These are phyloP conservation scores for Leccinellum rugosiceps DNA, from an alignment of 768 basidiomycete species.

Conservation along the genomic window DNA sequence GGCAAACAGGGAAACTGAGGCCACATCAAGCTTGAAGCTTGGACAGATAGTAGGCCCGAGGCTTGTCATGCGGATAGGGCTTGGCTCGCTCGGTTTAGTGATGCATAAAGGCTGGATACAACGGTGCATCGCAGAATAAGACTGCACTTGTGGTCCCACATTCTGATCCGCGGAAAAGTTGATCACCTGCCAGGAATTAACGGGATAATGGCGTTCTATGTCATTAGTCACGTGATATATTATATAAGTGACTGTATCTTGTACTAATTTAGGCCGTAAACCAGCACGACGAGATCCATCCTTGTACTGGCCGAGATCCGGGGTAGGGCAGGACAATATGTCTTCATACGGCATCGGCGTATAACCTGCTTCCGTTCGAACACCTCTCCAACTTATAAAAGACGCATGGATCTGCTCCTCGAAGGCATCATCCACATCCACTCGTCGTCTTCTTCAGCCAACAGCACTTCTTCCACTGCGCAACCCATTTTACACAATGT, in stretches of 20 bases:
- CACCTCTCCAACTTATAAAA: constrained; percentile 18
- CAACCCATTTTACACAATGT: constrained; percentile 10
- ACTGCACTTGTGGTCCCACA: not conserved
- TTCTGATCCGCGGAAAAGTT: not conserved
- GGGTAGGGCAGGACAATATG: not conserved
- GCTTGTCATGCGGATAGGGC: not conserved
- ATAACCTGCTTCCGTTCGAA: not conserved
- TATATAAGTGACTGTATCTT: not conserved
- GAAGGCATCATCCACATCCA: constrained; percentile 4
- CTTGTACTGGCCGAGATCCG: constrained; percentile 14
- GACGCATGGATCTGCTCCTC: not conserved
- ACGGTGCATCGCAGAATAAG: not conserved
- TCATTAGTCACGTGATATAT: not conserved
- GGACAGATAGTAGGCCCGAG: not conserved
- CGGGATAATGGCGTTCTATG: not conserved
- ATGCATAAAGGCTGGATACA: not conserved
- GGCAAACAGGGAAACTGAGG: not conserved
- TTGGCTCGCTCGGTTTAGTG: not conserved
- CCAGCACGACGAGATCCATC: constrained; percentile 10
- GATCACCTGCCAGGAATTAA: not conserved
- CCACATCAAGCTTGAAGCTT: not conserved
- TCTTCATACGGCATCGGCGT: not conserved
- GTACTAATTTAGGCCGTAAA: not conserved
- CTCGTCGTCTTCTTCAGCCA: not conserved
- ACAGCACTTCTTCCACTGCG: not conserved